Conservation (phyloP, 1,139 yeast genomes). For the Debaryomyces robertsiae region DNA sequence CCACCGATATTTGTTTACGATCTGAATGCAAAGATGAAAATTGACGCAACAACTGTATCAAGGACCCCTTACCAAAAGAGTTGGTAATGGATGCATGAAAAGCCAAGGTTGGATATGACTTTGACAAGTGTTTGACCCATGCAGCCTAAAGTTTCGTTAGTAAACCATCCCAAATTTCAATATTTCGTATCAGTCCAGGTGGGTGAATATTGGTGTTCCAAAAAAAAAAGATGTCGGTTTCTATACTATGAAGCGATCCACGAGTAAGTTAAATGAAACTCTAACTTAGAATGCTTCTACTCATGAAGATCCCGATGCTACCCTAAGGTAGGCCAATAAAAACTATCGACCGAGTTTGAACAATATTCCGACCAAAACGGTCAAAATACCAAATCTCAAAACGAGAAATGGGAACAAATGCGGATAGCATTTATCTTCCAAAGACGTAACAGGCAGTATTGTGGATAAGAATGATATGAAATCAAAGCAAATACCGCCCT, state of each 20-base stretch:
- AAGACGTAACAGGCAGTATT: constrained; percentile 91
- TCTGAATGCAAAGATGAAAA: constrained; percentile 89
- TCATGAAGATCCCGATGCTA: constrained; percentile 57
- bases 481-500: constrained; percentile 54
- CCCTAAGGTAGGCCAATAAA: constrained; percentile 42
- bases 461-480: constrained; percentile 26
- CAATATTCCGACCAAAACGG: constrained; percentile 53
- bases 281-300: constrained; percentile 53
- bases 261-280: constrained; percentile 18
- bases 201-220: constrained; percentile 4
- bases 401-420: constrained; percentile 40
- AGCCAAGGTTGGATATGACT: constrained; percentile 91
- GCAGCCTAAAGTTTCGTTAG: constrained; percentile 80
- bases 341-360: constrained; percentile 44
- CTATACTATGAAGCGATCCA: constrained; percentile 70
- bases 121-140: constrained; percentile 94
- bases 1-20: constrained; percentile 94
- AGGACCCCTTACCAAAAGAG: constrained; percentile 96
- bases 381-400: constrained; percentile 21
- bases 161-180: constrained; percentile 22
- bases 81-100: constrained; percentile 98
- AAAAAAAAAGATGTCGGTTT: constrained; percentile 51
- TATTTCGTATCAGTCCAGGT: background rate
- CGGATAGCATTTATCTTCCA: constrained; percentile 79
- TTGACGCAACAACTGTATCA: constrained; percentile 90